Evolutionary conservation across 306 rosid genomes (phyloP).

Genomic region (Fragaria ananassa): DNA sequence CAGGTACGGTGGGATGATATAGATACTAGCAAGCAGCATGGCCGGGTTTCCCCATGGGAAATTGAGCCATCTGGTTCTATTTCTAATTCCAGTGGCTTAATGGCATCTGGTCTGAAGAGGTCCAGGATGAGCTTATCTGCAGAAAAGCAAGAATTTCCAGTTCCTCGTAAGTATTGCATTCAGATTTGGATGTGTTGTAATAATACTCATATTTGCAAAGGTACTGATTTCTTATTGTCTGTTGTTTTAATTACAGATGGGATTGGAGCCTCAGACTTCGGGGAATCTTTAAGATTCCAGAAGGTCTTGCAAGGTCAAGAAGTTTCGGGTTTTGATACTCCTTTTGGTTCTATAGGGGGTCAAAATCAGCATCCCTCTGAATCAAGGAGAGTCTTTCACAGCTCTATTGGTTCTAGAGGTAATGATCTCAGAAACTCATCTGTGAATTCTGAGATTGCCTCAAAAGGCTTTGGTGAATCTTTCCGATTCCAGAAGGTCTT

Average conservation of each 20-base stretch:
- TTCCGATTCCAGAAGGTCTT: slow-evolving; percentile 95
- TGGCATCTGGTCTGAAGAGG: slow-evolving; percentile 79
- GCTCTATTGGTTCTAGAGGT: slow-evolving; percentile 53
- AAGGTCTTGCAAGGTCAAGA: slow-evolving; percentile 99
- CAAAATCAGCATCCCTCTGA: slow-evolving; percentile 51
- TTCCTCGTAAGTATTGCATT: slow-evolving; percentile 55
- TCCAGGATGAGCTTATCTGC: slow-evolving; percentile 62
- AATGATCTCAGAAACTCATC: slow-evolving; percentile 47
- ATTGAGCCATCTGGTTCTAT: slow-evolving; percentile 78
- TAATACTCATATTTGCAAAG: background rate
- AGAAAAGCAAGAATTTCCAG: slow-evolving; percentile 58
- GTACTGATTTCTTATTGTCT: slow-evolving; percentile 4
- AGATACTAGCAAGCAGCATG: slow-evolving; percentile 66
- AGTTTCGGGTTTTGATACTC: slow-evolving; percentile 69
- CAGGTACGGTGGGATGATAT: slow-evolving; percentile 97
- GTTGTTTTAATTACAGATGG: slow-evolving; percentile 52
- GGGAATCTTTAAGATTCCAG: slow-evolving; percentile 90
- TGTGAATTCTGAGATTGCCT: slow-evolving; percentile 49
- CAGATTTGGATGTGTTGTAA: background rate
- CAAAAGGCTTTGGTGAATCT: slow-evolving; percentile 76
- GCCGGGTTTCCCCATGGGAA: slow-evolving; percentile 99
- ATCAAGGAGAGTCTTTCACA: slow-evolving; percentile 62
- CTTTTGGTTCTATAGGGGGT: slow-evolving; percentile 47
- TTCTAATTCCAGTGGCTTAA: slow-evolving; percentile 50
- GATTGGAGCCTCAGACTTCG: slow-evolving; percentile 83